Evolutionary conservation across 2,329 filamentous ascomycete species (phyloP), one percentile per base, ranked within the genome.

Genomic region (Aspergillus jensenii): DNA sequence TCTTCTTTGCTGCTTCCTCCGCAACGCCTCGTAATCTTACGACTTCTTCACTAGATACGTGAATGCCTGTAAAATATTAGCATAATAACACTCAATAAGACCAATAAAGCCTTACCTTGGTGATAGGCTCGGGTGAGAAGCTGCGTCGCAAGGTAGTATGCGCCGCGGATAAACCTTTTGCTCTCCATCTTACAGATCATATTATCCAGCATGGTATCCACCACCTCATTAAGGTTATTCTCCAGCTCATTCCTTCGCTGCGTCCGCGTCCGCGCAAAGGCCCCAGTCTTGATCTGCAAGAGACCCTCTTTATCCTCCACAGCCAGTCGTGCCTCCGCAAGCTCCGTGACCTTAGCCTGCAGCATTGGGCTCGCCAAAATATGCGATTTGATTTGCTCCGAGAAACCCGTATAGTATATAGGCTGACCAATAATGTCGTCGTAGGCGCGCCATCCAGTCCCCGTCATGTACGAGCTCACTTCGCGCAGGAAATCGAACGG

Each of bases 121-220:
- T 98, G 92, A 73, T 99, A 99, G 6, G 95, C 93, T 60, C 95
- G 82, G 4, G 93, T 96, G 61, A 98, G 80, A 47, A 98, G 81
- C 76, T 98, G 93, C 1, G 93, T 96, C 48, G 82, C 82, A 40
- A 96, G 71, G 72, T 97, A 99, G 73, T 98, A 98, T 47, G 95
- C 93, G 23, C 91, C 87, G 49, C 95, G 82, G 65, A 99, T 96
- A 70, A 98, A 98, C 2, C 85, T 81, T 72, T 93, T 96, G 80
- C 89, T 96, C 76, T 99, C 95, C 83, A 98, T 93, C 77, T 99
- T 99, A 84, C 93, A 98, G 61, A 99, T 97, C 95, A 99, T 98
- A 62, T 89, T 86, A 70, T 96, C 91, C 23, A 92, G 91, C 84
- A 95, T 88, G 64, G 89, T 87, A 62, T 95, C 91, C 4, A 91